Evolutionary conservation across 768 basidiomycete genomes (phyloP), one percentile per base, ranked within the genome.

Genomic region (Myochromella boudieri): DNA sequence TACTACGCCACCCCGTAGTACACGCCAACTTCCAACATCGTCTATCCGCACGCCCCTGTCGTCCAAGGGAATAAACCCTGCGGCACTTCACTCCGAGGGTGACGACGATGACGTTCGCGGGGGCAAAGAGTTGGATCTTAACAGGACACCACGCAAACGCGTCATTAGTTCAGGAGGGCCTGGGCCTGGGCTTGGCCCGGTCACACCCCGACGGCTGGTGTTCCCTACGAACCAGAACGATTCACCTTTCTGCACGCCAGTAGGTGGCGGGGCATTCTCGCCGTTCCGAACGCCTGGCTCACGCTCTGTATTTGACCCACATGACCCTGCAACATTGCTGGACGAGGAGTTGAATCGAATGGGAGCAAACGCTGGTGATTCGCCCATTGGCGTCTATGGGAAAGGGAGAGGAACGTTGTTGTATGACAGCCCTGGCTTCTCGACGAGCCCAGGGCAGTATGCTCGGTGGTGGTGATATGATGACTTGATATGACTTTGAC

Each of bases 401-500:
- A 75, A 76, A 53, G 74, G 72, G 14, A 70, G 71, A 22, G 74
- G 75, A 27, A 63, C 68, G 1, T 57, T 85, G 52, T 58, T 90
- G 55, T 91, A 88, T 54, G 83, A 87, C 52, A 89, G 87, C 60
- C 88, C 88, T n/a, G 82, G 77, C 38, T 51, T 74, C 49, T 56
- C 73, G 37, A 67, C 64, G 37, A 83, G 81, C 55, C 82, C 84
- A 1, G 75, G 74, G 15, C 75, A 75, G 56, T 75, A 75, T 60
- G 66, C 70, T 14, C 64, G 70, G 44, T 80, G 76, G 78, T 80
- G 71, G 69, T 81, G 58, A 73, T 20, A 4, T 8, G 17, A 22
- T 22, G 25, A 39, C 11, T 21, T 26, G n/a, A 47, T 11, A 43
- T 28, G 46, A 48, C 17, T 31, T 32, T 40, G 42, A 53, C 33